Conservation (phyloP, 2,329 filamentous ascomycete genomes). For the Davidsoniella virescens region DNA sequence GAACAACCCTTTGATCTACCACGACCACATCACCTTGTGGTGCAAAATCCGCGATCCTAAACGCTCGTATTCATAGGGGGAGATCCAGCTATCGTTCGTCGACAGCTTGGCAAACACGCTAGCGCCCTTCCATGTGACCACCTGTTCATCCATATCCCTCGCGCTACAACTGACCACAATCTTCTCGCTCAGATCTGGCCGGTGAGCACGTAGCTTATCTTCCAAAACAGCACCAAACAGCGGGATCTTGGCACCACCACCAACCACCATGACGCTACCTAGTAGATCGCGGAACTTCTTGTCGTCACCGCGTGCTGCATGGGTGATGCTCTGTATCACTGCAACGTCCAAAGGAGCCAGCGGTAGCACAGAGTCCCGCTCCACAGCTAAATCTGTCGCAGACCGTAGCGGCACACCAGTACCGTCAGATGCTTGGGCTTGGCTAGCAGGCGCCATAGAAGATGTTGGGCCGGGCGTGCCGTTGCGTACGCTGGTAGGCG, state of each 20-base stretch:
- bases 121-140: constrained; percentile 95
- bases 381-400: constrained; percentile 39
- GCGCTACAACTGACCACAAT: constrained; percentile 56
- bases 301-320: constrained; percentile 76
- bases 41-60: constrained; percentile 67
- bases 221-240: constrained; percentile 72
- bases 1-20: constrained; percentile 22
- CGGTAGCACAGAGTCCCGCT: constrained; percentile 68
- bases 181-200: constrained; percentile 42
- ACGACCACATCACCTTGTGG: constrained; percentile 58
- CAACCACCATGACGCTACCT: constrained; percentile 78
- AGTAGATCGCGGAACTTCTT: constrained; percentile 85
- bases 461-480: constrained; percentile 26
- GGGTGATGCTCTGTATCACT: constrained; percentile 75
- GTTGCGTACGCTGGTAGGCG: constrained; percentile 34
- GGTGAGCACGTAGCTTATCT: constrained; percentile 54
- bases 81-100: constrained; percentile 93
- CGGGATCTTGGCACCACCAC: constrained; percentile 66
- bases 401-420: constrained; percentile 27
- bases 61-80: constrained; percentile 71
- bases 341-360: constrained; percentile 73
- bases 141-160: constrained; percentile 86
- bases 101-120: constrained; percentile 87
- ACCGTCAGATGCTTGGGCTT: constrained; percentile 13
- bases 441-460: neutral